These are phyloP conservation scores for Ustilago shanxiensis DNA, from an alignment of 1,284 basidiomycete species.

Conservation along the genomic window DNA sequence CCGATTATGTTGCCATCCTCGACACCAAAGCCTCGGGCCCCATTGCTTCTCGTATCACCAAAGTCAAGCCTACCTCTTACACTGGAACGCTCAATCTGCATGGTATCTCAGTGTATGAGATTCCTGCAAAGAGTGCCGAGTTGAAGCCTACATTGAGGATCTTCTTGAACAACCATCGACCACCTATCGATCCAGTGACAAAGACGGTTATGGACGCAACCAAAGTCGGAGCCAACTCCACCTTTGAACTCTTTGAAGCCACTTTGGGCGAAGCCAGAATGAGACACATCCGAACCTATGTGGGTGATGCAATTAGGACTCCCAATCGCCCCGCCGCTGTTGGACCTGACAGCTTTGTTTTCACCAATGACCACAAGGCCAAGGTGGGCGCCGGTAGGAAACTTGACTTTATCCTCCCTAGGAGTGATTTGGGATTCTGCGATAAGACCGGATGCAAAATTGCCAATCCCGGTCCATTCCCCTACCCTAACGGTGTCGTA, in stretches of 20 bases:
- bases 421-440: slow-evolving; percentile 55
- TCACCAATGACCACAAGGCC: slow-evolving; percentile 60
- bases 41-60: slow-evolving; percentile 72
- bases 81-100: slow-evolving; percentile 74
- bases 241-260: slow-evolving; percentile 79
- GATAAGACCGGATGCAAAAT: slow-evolving; percentile 58
- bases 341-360: slow-evolving; percentile 60
- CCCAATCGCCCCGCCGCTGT: slow-evolving; percentile 79
- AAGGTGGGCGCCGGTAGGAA: slow-evolving; percentile 39
- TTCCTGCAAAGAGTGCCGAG: slow-evolving; percentile 33
- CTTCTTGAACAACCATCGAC: slow-evolving; percentile 62
- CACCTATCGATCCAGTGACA: slow-evolving; percentile 41
- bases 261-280: slow-evolving; percentile 72
- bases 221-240: slow-evolving; percentile 78
- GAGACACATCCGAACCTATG: slow-evolving; percentile 76
- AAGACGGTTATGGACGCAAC: slow-evolving; percentile 37
- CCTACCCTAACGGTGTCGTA: slow-evolving; percentile 56
- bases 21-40: slow-evolving; percentile 75
- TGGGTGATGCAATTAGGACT: slow-evolving; percentile 75
- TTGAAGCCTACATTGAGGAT: slow-evolving; percentile 52
- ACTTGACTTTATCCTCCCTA: slow-evolving; percentile 41
- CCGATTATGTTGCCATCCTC: slow-evolving; percentile 73
- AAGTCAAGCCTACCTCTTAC: slow-evolving; percentile 73
- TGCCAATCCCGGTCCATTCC: slow-evolving; percentile 34
- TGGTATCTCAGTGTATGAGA: slow-evolving; percentile 77